These are phyloP conservation scores for Russula earlei DNA, from an alignment of 768 basidiomycete species.

Conservation along the genomic window DNA sequence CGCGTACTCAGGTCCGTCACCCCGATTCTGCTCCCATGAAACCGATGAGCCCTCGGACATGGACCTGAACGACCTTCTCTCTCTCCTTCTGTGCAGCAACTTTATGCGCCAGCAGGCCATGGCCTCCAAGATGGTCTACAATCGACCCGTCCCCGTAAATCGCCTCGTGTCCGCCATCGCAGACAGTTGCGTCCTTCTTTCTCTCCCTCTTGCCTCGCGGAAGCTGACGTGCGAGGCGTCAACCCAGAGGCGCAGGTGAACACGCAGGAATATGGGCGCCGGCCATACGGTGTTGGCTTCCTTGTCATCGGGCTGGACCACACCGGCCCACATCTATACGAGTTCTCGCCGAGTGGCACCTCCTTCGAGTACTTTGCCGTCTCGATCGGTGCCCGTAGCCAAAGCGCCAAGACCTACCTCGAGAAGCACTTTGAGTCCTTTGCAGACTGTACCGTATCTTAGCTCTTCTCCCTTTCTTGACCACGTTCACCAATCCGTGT, in stretches of 20 bases:
- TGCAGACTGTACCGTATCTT: constrained; percentile 50
- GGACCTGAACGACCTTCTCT: neutral
- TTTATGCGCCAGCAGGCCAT: constrained; percentile 99
- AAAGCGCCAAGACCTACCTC: constrained; percentile 97
- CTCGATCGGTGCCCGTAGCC: constrained; percentile 96
- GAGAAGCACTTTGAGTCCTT: constrained; percentile 92
- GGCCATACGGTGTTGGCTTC: constrained; percentile 98
- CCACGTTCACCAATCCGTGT: neutral
- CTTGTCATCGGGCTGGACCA: constrained; percentile 95
- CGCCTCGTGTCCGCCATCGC: constrained; percentile 90
- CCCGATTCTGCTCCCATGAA: neutral
- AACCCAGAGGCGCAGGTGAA: constrained; percentile 92
- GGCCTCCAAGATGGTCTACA: constrained; percentile 90
- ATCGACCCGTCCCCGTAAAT: constrained; percentile 88
- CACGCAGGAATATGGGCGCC: constrained; percentile 94
- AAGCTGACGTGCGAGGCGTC: neutral
- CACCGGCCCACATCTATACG: constrained; percentile 94
- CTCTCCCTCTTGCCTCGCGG: neutral
- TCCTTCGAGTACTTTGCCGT: constrained; percentile 98
- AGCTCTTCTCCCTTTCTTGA: neutral
- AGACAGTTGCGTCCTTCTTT: constrained; percentile 61
- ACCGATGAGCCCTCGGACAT: neutral
- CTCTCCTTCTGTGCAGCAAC: constrained; percentile 48
- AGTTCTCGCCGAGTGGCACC: constrained; percentile 96
- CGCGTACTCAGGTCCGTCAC: constrained; percentile 79